A percentile compares a stretch with the other conserved stretches of the same genome.
These are phyloP conservation scores for Allomyces macrogynus DNA, from an alignment of 192 early-diverging fungal genomes.

Conservation along the genomic window DNA sequence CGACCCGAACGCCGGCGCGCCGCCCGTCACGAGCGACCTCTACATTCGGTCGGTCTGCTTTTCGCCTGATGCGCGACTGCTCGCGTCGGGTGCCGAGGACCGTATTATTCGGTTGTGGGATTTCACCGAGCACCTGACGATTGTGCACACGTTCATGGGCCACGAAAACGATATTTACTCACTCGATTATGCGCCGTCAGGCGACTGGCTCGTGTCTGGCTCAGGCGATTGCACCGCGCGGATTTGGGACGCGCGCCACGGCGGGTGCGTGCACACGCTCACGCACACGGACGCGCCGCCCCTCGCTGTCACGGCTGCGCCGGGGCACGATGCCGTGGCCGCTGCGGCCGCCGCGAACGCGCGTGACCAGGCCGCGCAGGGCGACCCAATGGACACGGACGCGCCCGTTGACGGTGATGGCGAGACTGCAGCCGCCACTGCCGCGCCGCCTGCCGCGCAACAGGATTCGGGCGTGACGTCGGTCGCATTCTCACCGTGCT, in stretches of 20 bases:
- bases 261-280: conserved; percentile 47
- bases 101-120: conserved; percentile 76
- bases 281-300: conserved; percentile 44
- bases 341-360: too few species aligned
- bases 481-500: conserved; percentile 82
- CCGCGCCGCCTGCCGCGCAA: conserved; percentile 14
- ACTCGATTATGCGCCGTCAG: conserved; percentile 80
- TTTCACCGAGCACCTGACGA: conserved; percentile 27
- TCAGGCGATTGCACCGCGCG: conserved; percentile 64
- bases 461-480: conserved; percentile 89
- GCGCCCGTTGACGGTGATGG: too few species aligned
- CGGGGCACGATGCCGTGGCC: not conserved
- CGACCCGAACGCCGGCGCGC: not conserved
- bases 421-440: not conserved
- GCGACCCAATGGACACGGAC: too few species aligned
- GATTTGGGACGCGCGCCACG: conserved; percentile 71
- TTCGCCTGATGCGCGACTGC: conserved; percentile 67
- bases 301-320: conserved; percentile 2
- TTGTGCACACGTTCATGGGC: conserved; percentile 49
- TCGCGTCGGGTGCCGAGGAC: conserved; percentile 94
- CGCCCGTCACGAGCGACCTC: conserved; percentile 30
- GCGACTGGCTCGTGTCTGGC: conserved; percentile 72
- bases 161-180: conserved; percentile 96
- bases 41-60: conserved; percentile 96
- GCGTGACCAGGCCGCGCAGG: too few species aligned